Evolutionary conservation across 306 rosid species (phyloP).

Genomic region (Cucumis melo): DNA sequence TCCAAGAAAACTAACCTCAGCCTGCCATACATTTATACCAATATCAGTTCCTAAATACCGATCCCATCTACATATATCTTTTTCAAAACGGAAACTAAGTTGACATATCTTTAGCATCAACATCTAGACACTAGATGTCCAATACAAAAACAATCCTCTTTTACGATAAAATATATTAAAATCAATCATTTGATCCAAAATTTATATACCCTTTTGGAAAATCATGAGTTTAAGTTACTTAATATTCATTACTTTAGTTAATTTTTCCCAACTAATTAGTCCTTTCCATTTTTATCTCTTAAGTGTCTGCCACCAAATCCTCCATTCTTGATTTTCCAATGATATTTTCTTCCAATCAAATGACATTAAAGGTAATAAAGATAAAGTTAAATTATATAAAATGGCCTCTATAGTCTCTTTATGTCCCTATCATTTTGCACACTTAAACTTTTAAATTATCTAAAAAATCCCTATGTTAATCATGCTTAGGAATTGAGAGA

Average conservation of each 20-base stretch:
- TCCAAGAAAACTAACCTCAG: conserved; percentile 93
- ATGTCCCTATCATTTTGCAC: neutral
- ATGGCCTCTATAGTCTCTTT: neutral
- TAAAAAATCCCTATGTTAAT: neutral
- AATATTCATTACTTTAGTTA: neutral
- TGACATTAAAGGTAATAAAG: neutral
- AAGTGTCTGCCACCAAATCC: neutral
- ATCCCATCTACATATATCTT: neutral
- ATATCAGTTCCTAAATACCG: neutral
- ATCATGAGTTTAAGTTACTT: neutral
- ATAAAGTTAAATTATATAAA: neutral
- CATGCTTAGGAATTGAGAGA: neutral
- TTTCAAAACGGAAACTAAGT: too few species aligned
- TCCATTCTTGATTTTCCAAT: neutral
- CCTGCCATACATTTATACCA: conserved; percentile 38
- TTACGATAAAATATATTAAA: neutral
- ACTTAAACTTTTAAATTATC: neutral
- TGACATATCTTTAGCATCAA: too few species aligned
- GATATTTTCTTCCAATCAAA: neutral
- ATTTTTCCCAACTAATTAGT: conserved; percentile 13
- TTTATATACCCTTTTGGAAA: neutral
- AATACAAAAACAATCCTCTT: neutral
- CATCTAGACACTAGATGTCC: too few species aligned
- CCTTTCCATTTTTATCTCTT: conserved; percentile 10
- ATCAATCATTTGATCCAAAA: neutral